A percentile compares a stretch with the other conserved stretches of the same genome.
Conservation (phyloP, 1,284 basidiomycete genomes). For the Trametes hirsuta region DNA sequence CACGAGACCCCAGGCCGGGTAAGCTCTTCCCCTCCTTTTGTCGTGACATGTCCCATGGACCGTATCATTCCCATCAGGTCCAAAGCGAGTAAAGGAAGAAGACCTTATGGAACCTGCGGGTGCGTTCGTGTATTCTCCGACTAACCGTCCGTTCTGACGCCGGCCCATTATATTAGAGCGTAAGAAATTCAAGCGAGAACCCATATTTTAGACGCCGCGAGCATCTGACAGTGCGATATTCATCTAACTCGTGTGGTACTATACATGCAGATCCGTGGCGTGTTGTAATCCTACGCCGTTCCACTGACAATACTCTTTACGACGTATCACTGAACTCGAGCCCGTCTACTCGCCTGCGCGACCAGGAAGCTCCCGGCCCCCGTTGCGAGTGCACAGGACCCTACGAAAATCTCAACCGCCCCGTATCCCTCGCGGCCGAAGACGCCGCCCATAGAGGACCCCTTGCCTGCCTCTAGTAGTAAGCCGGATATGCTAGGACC, state of each 20-base stretch:
- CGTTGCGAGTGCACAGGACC: slow-evolving; percentile 28
- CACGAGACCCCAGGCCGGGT: background rate
- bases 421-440: slow-evolving; percentile 32
- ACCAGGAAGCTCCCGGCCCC: slow-evolving; percentile 25
- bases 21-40: background rate
- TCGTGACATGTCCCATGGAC: background rate
- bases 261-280: background rate
- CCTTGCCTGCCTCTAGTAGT: slow-evolving; percentile 28
- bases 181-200: slow-evolving; percentile 2
- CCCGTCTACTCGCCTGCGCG: slow-evolving; percentile 19
- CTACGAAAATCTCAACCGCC: slow-evolving; percentile 33
- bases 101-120: background rate
- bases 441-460: slow-evolving; percentile 12
- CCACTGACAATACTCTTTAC: background rate
- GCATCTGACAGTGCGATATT: background rate
- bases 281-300: background rate
- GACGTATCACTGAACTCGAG: background rate
- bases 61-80: background rate
- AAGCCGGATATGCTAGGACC: slow-evolving; percentile 31
- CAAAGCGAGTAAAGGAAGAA: slow-evolving; percentile 3
- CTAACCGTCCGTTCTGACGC: background rate
- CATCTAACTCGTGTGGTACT: background rate
- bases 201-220: background rate
- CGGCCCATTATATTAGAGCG: background rate
- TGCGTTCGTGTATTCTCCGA: background rate